phyloP scores from a whole-genome alignment of 345 rosid species.

The Eucalyptus tenuipes region DNA sequence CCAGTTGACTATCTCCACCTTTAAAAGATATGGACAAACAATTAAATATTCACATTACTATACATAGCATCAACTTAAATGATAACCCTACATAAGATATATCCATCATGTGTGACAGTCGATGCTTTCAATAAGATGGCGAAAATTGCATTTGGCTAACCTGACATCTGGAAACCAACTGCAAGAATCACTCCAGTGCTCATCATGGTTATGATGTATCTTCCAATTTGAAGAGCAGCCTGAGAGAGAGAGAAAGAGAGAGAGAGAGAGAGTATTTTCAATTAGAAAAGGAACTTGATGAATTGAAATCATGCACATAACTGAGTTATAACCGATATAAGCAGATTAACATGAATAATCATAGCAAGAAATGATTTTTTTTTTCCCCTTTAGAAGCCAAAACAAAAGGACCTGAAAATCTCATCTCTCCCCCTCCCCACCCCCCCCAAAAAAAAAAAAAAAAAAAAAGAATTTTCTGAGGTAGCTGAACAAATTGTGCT shows the following conservation, averaged over 20 bases:
- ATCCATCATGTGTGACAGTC: not conserved
- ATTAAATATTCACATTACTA: not conserved
- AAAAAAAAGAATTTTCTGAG: not conserved
- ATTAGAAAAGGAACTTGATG: not conserved
- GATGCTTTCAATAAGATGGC: not conserved
- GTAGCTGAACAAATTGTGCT: not conserved
- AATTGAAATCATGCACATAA: not conserved
- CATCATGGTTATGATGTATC: slow-evolving; percentile 90
- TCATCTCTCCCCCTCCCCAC: not conserved
- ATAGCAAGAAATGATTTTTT: not conserved
- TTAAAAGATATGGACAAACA: slow-evolving; percentile 3
- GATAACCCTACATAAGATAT: not conserved
- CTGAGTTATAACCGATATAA: not conserved
- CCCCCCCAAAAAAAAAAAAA: not conserved
- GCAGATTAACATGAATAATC: not conserved
- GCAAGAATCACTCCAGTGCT: slow-evolving; percentile 83
- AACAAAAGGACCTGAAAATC: not conserved
- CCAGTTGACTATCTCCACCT: slow-evolving; percentile 89
- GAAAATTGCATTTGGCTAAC: slow-evolving; percentile 14
- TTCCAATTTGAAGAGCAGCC: slow-evolving; percentile 82
- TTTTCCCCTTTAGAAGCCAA: not conserved
- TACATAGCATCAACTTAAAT: not conserved
- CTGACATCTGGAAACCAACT: slow-evolving; percentile 82
- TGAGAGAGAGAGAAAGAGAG: not conserved
- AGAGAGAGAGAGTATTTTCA: not conserved